Evolutionary conservation across 2,329 filamentous ascomycete species (phyloP).

Genomic region (Emmonsiellopsis sp.): DNA sequence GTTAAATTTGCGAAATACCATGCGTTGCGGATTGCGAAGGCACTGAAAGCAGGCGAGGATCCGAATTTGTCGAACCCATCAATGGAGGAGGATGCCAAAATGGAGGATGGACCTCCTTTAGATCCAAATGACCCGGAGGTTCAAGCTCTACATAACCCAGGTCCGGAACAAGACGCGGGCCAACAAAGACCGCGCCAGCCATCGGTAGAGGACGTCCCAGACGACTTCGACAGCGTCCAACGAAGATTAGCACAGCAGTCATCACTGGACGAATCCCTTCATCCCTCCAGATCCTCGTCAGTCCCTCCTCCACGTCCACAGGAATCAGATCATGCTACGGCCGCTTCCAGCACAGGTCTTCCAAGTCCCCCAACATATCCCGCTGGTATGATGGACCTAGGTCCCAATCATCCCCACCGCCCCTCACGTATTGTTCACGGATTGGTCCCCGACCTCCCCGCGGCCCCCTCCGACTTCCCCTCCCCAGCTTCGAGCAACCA

Average conservation of each 20-base stretch:
- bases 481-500: constrained; percentile 11
- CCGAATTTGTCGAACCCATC: constrained; percentile 81
- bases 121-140: constrained; percentile 59
- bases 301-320: constrained; percentile 19
- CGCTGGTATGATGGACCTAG: constrained; percentile 11
- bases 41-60: constrained; percentile 80
- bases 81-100: constrained; percentile 40
- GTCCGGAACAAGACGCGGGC: constrained; percentile 28
- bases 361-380: constrained; percentile 11
- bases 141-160: constrained; percentile 39
- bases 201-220: constrained; percentile 51
- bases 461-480: constrained; percentile 28
- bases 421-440: constrained; percentile 20
- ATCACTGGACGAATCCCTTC: constrained; percentile 41
- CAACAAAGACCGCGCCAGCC: constrained; percentile 38
- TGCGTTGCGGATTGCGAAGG: constrained; percentile 79
- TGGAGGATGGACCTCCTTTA: constrained; percentile 40
- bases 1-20: constrained; percentile 97
- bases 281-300: constrained; percentile 38
- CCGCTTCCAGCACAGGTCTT: constrained; percentile 13
- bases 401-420: constrained; percentile 11
- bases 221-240: constrained; percentile 44
- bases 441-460: constrained; percentile 27
- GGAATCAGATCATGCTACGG: constrained; percentile 10
- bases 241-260: constrained; percentile 37